Evolutionary conservation across 2,329 filamentous ascomycete species (phyloP).

Genomic region (Cordyceps farinosa): DNA sequence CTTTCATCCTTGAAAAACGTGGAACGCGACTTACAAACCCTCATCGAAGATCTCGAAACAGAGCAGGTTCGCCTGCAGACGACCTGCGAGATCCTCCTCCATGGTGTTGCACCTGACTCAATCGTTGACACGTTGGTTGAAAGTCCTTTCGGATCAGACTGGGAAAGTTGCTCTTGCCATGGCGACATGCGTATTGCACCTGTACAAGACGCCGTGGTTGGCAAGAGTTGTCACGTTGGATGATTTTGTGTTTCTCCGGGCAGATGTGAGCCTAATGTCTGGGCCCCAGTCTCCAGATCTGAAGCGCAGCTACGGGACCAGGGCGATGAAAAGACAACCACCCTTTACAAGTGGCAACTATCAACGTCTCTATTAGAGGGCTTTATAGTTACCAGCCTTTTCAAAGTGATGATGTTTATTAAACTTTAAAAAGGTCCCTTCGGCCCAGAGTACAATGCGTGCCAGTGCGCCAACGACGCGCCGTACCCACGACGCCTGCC

Average conservation of each 20-base stretch:
- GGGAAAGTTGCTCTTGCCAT: slow-evolving; percentile 11
- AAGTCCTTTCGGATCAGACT: slow-evolving; percentile 16
- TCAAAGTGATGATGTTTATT: too few species aligned
- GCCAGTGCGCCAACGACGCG: too few species aligned
- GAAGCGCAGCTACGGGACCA: neutral
- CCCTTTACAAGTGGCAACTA: too few species aligned
- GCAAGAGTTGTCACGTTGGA: slow-evolving; percentile 4
- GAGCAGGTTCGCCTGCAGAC: slow-evolving; percentile 17
- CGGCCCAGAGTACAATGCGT: too few species aligned
- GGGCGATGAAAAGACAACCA: too few species aligned
- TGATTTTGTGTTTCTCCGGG: slow-evolving; percentile 12
- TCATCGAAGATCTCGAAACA: slow-evolving; percentile 14
- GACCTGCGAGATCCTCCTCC: slow-evolving; percentile 14
- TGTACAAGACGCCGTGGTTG: slow-evolving; percentile 17
- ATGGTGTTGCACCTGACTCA: slow-evolving; percentile 10
- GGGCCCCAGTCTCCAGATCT: neutral
- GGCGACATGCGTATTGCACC: slow-evolving; percentile 4
- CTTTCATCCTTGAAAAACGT: slow-evolving; percentile 5
- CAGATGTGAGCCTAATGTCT: neutral
- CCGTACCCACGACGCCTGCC: too few species aligned
- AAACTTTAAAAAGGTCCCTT: too few species aligned
- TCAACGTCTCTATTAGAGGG: too few species aligned
- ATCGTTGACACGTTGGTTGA: slow-evolving; percentile 11
- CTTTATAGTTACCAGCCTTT: too few species aligned
- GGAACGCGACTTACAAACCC: neutral